Conservation (phyloP, 768 basidiomycete genomes). For the Porphyrellus cyaneotinctus region DNA sequence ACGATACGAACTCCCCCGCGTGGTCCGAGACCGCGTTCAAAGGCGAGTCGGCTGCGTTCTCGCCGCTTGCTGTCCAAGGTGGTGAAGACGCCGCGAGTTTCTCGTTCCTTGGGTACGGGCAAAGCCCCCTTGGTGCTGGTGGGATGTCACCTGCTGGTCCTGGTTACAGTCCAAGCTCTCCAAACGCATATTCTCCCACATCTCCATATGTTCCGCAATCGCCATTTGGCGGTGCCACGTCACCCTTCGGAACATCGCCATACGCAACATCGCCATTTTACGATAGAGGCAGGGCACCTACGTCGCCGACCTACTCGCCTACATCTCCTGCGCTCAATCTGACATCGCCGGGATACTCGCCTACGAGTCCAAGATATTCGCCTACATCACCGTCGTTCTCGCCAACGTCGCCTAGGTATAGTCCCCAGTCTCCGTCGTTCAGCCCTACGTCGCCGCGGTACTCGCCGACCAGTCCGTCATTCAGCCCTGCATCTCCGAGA, state of each 20-base stretch:
- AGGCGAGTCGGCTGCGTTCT: slow-evolving; percentile 88
- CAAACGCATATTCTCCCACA: slow-evolving; percentile 83
- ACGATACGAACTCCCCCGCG: slow-evolving; percentile 86
- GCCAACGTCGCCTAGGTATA: slow-evolving; percentile 79
- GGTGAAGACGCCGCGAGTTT: slow-evolving; percentile 81
- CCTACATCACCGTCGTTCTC: slow-evolving; percentile 84
- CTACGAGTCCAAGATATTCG: slow-evolving; percentile 78
- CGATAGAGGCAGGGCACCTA: slow-evolving; percentile 56
- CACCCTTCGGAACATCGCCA: slow-evolving; percentile 76
- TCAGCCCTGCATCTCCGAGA: slow-evolving; percentile 90
- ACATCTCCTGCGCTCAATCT: slow-evolving; percentile 80
- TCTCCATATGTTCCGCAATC: slow-evolving; percentile 88
- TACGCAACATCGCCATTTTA: slow-evolving; percentile 87
- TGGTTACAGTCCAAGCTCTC: slow-evolving; percentile 89
- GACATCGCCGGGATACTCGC: slow-evolving; percentile 69
- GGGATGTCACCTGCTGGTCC: slow-evolving; percentile 87
- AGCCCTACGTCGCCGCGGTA: slow-evolving; percentile 87
- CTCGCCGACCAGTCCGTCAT: slow-evolving; percentile 86
- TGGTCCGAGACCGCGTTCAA: slow-evolving; percentile 76
- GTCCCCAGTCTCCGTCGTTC: slow-evolving; percentile 87
- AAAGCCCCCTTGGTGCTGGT: slow-evolving; percentile 79
- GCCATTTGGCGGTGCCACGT: slow-evolving; percentile 77
- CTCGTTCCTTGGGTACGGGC: slow-evolving; percentile 73
- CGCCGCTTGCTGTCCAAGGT: slow-evolving; percentile 84
- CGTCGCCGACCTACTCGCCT: slow-evolving; percentile 85